Evolutionary conservation across 768 basidiomycete genomes (phyloP), one percentile per base, ranked within the genome.

Genomic region (Boletus sp.): DNA sequence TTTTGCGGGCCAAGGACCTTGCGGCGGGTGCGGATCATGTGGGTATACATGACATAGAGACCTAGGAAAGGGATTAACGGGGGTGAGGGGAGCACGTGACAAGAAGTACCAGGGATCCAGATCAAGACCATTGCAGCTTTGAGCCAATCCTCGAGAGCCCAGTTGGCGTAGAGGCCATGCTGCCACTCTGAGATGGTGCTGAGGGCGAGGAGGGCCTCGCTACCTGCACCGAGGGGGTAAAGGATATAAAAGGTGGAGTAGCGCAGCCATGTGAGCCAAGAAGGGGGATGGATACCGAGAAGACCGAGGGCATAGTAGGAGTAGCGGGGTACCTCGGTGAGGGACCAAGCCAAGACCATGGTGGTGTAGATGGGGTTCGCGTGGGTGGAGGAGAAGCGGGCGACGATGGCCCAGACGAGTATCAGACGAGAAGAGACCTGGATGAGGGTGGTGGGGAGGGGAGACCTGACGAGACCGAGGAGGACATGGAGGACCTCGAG

Each of bases 181-280:
- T 67, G 76, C 77, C 79, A 56, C 69, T 79, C 35, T 66, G 79
- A 88, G 32, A 97, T 79, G 5, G 91, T 88, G 1, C 85, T 79
- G 64, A 84, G 85, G 65, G 85, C 87, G 53, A 96, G 78, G 67
- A 87, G 82, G 0, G 93, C 94, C 72, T 99, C 97, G 23, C 91
- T 93, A 7, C 82, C 80, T 1, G 97, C 96, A 42, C 97, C 97
- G 23, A 93, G 68, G 5, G 92, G 94, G 74, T 99, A 98, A n/a
- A 98, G 81, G 44, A 93, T 56, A 71, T 88, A 96, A 73, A 98
- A 99, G 8, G 92, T 83, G 19, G 93, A 90, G 79, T 98, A 99
- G 51, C 96, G 92, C 40, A 88, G 69, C 75, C 80, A 88, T 25
- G 84, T 73, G 40, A 91, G 79, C 75, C 79, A 87, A 6, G 80